These are phyloP conservation scores for Smallanthus sonchifolius DNA, from an alignment of 129 eudicot genomes.

Conservation along the genomic window DNA sequence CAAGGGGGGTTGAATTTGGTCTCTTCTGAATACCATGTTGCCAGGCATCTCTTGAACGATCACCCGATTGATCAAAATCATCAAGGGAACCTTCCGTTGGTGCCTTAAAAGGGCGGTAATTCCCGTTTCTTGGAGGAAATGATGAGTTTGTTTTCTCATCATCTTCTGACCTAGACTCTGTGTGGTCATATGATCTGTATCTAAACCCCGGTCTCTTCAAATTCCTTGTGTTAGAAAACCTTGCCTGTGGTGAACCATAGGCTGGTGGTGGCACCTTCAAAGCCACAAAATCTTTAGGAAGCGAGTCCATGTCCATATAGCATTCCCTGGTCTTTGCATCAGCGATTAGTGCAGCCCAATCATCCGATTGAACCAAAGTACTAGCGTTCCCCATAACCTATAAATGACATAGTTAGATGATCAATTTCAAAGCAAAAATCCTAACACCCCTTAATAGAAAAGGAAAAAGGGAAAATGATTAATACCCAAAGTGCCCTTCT, in stretches of 20 bases:
- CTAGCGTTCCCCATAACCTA: conserved; percentile 97
- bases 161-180: conserved; percentile 73
- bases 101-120: conserved; percentile 47
- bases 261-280: conserved; percentile 18
- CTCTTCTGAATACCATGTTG: conserved; percentile 63
- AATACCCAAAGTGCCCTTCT: conserved; percentile 85
- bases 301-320: conserved; percentile 80
- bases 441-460: not conserved
- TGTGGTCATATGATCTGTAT: conserved; percentile 60
- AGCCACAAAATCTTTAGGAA: conserved; percentile 75
- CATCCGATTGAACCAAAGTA: conserved; percentile 74
- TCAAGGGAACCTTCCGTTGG: conserved; percentile 45
- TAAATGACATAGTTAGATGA: not conserved
- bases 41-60: conserved; percentile 62
- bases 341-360: conserved; percentile 86
- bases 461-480: not conserved
- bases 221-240: conserved; percentile 55
- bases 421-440: not conserved
- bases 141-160: conserved; percentile 59
- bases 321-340: conserved; percentile 82
- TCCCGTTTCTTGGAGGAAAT: conserved; percentile 50
- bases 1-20: conserved; percentile 45
- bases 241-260: conserved; percentile 30
- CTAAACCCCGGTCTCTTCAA: conserved; percentile 55
- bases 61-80: conserved; percentile 49